Evolutionary conservation across 768 basidiomycete species (phyloP), one percentile per base, ranked within the genome.

Genomic region (Clitopilus passeckerianus): DNA sequence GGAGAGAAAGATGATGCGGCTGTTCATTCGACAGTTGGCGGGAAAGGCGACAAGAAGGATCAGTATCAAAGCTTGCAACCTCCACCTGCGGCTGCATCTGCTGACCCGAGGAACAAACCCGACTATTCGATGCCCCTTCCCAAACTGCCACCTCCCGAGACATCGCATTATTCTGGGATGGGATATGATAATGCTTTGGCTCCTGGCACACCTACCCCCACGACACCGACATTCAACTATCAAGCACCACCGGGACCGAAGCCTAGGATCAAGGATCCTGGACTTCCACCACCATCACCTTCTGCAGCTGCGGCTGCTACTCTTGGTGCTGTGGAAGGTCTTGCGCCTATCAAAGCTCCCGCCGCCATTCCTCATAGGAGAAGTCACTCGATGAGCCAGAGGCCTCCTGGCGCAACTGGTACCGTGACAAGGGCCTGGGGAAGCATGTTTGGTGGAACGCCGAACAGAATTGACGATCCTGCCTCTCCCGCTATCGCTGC

Each of bases 51-150:
- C 16, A 34, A 41, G 23, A 57, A 27, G n/a, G n/a, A n/a, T n/a
- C n/a, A n/a, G n/a, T n/a, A n/a, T 34, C 60, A 44, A 53, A 60
- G 46, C 33, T 63, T 41, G 46, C 59, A 54, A 57, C 65, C 41
- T 5, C 64, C 71, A 34, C 66, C 72, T 15, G 50, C 66, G 6
- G 30, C 33, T 33, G 54, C 68, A 34, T 52, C 66, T 27, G 55
- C 72, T 52, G 62, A 66, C 53, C 46, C 46, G 12, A 50, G 46
- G 20, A 68, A 74, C 60, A 75, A 77, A 66, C 85, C 87, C 4
- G 90, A 92, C 64, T 92, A 93, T 69, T 88, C 82, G 63, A 92
- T 95, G 86, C 85, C 87, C 0, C 79, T 93, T 6, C 91, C 93
- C 1, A 80, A 89, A 16, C 77, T 94, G 14, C 92, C 93, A 27